Evolutionary conservation across 129 eudicot genomes (phyloP).

Genomic region (Rutidosis leptorrhynchoides): DNA sequence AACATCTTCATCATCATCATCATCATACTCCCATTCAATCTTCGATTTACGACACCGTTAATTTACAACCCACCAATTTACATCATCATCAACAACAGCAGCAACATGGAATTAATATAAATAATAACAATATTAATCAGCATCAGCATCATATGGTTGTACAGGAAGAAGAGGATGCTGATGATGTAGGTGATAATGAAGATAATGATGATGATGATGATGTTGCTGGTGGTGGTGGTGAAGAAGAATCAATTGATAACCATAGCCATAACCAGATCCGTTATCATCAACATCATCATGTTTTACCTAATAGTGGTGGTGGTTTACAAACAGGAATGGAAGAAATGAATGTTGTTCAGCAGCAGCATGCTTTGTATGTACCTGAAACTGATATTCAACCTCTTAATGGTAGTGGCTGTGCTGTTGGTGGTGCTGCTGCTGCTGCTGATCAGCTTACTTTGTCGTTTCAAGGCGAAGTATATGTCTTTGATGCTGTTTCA

Average conservation of each 20-base stretch:
- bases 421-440: constrained; percentile 25
- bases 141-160: constrained; percentile 21
- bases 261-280: constrained; percentile 35
- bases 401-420: background rate
- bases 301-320: constrained; percentile 20
- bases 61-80: too few relatives aligned
- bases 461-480: constrained; percentile 86
- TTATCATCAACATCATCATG: constrained; percentile 38
- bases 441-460: constrained; percentile 73
- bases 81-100: too few relatives aligned
- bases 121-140: too few relatives aligned
- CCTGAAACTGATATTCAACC: constrained; percentile 39
- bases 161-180: constrained; percentile 37
- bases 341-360: constrained; percentile 29
- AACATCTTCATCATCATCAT: too few relatives aligned
- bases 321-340: constrained; percentile 39
- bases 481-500: constrained; percentile 76
- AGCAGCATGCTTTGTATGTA: constrained; percentile 38
- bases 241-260: constrained; percentile 51
- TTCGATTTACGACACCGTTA: too few relatives aligned
- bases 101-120: too few relatives aligned
- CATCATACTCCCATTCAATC: too few relatives aligned
- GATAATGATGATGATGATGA: constrained; percentile 57
- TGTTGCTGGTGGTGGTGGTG: too few relatives aligned
- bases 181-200: constrained; percentile 41